Base-by-base conservation (phyloP, 495 filamentous ascomycete genomes). In the Penicillium bovifimosum region DNA sequence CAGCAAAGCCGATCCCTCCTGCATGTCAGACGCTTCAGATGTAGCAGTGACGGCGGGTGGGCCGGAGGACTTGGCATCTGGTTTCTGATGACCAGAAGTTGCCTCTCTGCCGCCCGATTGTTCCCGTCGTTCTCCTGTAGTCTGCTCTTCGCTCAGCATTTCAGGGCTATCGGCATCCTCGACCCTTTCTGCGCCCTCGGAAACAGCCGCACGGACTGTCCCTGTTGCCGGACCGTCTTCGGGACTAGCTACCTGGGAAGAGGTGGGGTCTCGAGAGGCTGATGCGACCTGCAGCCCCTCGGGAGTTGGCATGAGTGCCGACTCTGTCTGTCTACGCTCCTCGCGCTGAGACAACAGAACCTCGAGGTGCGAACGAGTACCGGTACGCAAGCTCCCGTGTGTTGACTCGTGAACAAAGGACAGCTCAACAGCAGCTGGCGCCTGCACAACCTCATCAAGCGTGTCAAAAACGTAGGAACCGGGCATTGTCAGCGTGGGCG, bases 121-220 rank as follows among this genome's bases (percentile, higher is more conserved):
- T 17, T 20, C 29, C 20, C 20, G 44, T 8, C 3, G 20, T 36
- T 47, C 44, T 35, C 11, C 32, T 28, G 44, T 20, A 27, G 3
- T 14, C 44, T 47, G 11, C 16, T 26, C 32, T 26, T 32, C 29
- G 29, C 18, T 34, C 32, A 18, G 2, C 24, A 24, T 24, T 24
- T 7, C 9, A 1, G 18, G 20, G 32, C 1, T 9, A 18, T 45
- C 17, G 31, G 44, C 32, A 1, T 27, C 18, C 31, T 34, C 41
- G 2, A 43, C 27, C 32, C 20, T 35, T 32, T 35, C n/a, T 6
- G 31, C 14, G 16, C 32, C 32, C 29, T 43, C 4, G n/a, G n/a
- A n/a, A 43, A 43, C 44, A 31, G 18, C 44, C 32, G 44, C 44
- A 47, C 44, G 20, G 44, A 32, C 18, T 34, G 17, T 16, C 42